Conservation (phyloP, 352 stramenopile species). For the Globisporangium emineosum region DNA sequence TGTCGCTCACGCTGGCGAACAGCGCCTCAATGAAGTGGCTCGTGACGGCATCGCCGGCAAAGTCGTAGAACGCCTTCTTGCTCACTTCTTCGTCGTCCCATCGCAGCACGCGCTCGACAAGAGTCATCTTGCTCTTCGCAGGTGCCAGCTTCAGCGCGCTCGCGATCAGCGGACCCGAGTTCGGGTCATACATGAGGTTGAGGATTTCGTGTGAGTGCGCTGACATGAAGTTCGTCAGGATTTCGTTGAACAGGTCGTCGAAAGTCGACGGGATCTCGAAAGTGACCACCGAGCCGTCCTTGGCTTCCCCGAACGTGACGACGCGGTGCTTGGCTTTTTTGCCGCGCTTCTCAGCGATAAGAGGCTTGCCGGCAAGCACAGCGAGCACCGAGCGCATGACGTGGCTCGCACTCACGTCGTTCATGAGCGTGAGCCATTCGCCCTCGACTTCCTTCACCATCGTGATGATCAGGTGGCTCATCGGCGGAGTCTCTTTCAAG, state of each 20-base stretch:
- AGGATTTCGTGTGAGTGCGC: constrained; percentile 41
- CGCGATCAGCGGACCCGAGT: constrained; percentile 69
- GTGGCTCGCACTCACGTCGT: constrained; percentile 83
- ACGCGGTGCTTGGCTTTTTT: constrained; percentile 82
- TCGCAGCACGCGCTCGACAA: constrained; percentile 63
- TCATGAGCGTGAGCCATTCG: constrained; percentile 85
- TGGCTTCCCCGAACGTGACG: constrained; percentile 55
- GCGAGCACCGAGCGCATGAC: constrained; percentile 74
- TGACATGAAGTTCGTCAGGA: constrained; percentile 47
- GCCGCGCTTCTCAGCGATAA: constrained; percentile 71
- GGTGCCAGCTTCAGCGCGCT: constrained; percentile 61
- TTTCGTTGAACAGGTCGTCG: constrained; percentile 53
- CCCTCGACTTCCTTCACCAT: constrained; percentile 73
- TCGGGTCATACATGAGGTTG: constrained; percentile 69
- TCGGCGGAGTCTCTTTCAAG: constrained; percentile 51
- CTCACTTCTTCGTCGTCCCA: constrained; percentile 61
- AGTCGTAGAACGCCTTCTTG: constrained; percentile 59
- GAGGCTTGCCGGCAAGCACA: constrained; percentile 56
- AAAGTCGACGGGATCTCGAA: constrained; percentile 59
- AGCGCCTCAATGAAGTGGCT: constrained; percentile 76
- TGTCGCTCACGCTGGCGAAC: constrained; percentile 53
- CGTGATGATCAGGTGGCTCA: constrained; percentile 69
- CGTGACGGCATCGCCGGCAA: constrained; percentile 66
- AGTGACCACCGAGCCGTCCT: constrained; percentile 32
- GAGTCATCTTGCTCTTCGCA: constrained; percentile 37